Conservation (phyloP, 2,329 filamentous ascomycete species). For the Aspergillus jensenii region DNA sequence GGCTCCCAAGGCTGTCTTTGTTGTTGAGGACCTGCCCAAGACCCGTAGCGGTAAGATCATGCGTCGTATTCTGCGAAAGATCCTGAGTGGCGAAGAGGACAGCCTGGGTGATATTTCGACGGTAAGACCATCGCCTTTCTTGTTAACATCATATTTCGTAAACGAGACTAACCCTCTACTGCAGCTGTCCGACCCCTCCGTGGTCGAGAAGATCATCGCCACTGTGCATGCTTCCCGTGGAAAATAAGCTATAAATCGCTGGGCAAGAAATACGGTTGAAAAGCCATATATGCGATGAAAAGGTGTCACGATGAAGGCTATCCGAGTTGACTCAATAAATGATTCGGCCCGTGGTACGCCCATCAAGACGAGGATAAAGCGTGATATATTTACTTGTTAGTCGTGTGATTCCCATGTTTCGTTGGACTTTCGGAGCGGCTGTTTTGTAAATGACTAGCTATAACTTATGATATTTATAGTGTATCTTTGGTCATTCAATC, state of each 20-base stretch:
- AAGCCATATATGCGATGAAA: slow-evolving; percentile 7
- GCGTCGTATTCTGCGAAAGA: slow-evolving; percentile 95
- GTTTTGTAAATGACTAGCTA: slow-evolving; percentile 13
- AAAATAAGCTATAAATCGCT: slow-evolving; percentile 29
- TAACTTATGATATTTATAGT: slow-evolving; percentile 1
- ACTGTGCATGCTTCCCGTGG: slow-evolving; percentile 62
- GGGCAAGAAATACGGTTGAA: background rate
- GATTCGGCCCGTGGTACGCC: background rate
- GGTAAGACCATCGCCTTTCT: slow-evolving; percentile 53
- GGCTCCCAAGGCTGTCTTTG: slow-evolving; percentile 87
- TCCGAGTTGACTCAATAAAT: background rate
- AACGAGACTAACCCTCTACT: background rate
- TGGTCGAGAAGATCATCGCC: slow-evolving; percentile 87
- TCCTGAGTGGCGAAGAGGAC: slow-evolving; percentile 94
- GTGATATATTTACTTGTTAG: slow-evolving; percentile 3
- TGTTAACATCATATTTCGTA: background rate
- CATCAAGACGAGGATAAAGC: background rate
- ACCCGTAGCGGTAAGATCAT: slow-evolving; percentile 99
- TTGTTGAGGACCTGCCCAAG: slow-evolving; percentile 93
- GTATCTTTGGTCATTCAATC: background rate
- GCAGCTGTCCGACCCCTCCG: slow-evolving; percentile 81
- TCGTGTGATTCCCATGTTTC: slow-evolving; percentile 21
- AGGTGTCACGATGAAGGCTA: background rate
- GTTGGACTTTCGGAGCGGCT: slow-evolving; percentile 12
- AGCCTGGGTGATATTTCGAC: slow-evolving; percentile 92